A percentile compares a stretch with the other conserved stretches of the same genome.
These are phyloP conservation scores for Suillus subaureus DNA, from an alignment of 768 basidiomycete genomes.

Conservation along the genomic window DNA sequence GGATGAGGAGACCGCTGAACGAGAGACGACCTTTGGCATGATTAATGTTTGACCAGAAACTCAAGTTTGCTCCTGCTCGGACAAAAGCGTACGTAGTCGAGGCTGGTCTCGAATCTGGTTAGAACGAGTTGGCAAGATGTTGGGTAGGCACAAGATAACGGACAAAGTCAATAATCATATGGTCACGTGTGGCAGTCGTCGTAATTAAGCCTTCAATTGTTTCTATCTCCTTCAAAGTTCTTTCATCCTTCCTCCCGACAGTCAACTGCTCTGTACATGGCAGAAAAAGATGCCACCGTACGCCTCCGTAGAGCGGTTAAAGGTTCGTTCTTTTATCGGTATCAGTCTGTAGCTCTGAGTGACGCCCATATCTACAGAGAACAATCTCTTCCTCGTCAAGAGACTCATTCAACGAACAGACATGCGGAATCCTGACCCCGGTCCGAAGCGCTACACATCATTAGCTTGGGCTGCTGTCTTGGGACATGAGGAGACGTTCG, in stretches of 20 bases:
- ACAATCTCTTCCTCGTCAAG: constrained; percentile 91
- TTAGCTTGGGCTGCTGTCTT: constrained; percentile 90
- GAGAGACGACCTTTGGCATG: constrained; percentile 93
- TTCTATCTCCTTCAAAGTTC: constrained; percentile 15
- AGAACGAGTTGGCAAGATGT: constrained; percentile 13
- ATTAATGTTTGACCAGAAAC: constrained; percentile 5
- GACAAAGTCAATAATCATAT: constrained; percentile 12
- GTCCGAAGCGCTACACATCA: constrained; percentile 76
- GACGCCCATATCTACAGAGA: constrained; percentile 57
- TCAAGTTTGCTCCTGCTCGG: not conserved
- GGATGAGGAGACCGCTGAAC: constrained; percentile 87
- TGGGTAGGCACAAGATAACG: constrained; percentile 27
- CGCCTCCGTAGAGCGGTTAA: constrained; percentile 81
- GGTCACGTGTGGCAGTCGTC: constrained; percentile 6
- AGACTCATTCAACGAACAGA: constrained; percentile 85
- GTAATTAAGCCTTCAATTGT: constrained; percentile 24
- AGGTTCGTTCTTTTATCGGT: constrained; percentile 42
- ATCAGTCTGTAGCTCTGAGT: not conserved
- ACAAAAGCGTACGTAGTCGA: constrained; percentile 4
- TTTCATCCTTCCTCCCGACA: constrained; percentile 22
- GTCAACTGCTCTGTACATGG: constrained; percentile 50
- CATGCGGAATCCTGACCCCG: constrained; percentile 88
- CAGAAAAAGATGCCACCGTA: constrained; percentile 78
- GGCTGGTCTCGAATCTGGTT: constrained; percentile 7
- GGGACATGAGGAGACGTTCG: constrained; percentile 91